Conservation (phyloP, 495 filamentous ascomycete species). For the Bacidia gigantensis region DNA sequence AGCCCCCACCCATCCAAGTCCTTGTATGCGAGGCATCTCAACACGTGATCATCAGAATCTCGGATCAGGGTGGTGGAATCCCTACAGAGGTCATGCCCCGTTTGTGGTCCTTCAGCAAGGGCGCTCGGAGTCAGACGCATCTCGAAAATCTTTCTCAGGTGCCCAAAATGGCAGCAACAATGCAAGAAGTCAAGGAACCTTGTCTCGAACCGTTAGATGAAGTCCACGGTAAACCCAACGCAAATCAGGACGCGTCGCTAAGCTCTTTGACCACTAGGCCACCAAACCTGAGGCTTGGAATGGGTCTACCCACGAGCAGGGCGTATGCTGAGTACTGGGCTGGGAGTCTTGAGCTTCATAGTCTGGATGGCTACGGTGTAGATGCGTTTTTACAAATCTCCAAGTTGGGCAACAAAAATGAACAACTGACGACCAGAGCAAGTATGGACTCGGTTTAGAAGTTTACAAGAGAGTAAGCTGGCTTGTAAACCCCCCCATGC, state of each 20-base stretch:
- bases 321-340: constrained; percentile 98
- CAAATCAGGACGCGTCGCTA: constrained; percentile 45
- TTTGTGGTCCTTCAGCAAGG: constrained; percentile 93
- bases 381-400: constrained; percentile 96
- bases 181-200: constrained; percentile 59
- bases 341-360: constrained; percentile 81
- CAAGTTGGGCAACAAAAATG: constrained; percentile 96
- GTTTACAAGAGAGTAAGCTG: no score
- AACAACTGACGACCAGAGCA: constrained; percentile 80
- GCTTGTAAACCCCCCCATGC: no score
- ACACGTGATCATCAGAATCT: constrained; percentile 92
- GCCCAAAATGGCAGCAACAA: constrained; percentile 83
- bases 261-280: constrained; percentile 64
- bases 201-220: no score
- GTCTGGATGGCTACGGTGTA: constrained; percentile 91
- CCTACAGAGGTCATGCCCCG: constrained; percentile 72
- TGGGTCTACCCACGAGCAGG: constrained; percentile 84
- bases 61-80: constrained; percentile 88
- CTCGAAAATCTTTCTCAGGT: constrained; percentile 75
- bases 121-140: constrained; percentile 55
- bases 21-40: constrained; percentile 88
- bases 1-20: constrained; percentile 75
- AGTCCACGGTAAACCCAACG: not conserved
- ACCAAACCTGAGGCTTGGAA: constrained; percentile 78
- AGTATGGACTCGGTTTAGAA: constrained; percentile 85